These are phyloP conservation scores for Dunaliella salina DNA, from an alignment of 163 green algal genomes.

Conservation along the genomic window DNA sequence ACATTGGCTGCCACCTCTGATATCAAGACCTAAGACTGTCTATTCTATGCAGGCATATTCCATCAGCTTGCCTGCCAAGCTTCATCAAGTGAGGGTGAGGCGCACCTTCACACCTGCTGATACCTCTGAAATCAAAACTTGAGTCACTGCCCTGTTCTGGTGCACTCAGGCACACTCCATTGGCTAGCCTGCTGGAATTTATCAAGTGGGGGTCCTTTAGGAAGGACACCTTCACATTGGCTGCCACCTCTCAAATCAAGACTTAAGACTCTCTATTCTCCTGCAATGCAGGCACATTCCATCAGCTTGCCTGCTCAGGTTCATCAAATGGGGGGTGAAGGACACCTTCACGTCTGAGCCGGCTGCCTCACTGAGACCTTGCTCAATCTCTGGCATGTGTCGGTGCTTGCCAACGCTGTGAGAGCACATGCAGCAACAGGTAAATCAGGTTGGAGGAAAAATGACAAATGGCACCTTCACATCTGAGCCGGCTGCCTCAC, in stretches of 20 bases:
- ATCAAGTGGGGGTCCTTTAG: background rate
- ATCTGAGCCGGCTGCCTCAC: conserved; percentile 36
- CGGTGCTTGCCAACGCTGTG: conserved; percentile 75
- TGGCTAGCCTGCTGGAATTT: background rate
- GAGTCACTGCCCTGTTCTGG: no score
- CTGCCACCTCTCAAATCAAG: background rate
- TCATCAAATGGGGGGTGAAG: conserved; percentile 98
- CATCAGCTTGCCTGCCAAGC: no score
- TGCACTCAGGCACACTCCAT: no score
- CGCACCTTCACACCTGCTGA: no score
- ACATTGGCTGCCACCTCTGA: no score
- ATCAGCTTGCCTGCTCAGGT: conserved; percentile 68
- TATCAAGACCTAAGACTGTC: no score
- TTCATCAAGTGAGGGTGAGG: no score
- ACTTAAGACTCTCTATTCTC: background rate
- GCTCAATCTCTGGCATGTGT: conserved; percentile 94
- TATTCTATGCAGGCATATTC: no score
- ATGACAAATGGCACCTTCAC: conserved; percentile 35
- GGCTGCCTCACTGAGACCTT: conserved; percentile 73
- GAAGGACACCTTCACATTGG: background rate
- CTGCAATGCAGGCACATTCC: background rate
- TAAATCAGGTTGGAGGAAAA: no score
- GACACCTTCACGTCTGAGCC: conserved; percentile 70
- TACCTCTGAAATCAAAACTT: no score
- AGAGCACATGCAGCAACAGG: background rate